Evolutionary conservation across 2,329 filamentous ascomycete species (phyloP).

Genomic region (Talaromyces pinophilus): DNA sequence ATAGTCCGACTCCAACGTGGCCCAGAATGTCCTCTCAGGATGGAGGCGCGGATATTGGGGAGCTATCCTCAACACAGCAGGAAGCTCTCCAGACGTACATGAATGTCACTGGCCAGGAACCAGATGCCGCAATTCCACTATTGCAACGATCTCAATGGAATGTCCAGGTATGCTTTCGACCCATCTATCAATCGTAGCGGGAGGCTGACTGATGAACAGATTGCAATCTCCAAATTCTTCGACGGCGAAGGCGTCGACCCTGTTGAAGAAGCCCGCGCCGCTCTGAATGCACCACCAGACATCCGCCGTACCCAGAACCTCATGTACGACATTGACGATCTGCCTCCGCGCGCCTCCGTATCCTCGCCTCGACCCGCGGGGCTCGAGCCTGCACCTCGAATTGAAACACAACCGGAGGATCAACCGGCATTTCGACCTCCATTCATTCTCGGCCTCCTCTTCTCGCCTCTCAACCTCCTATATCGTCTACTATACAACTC

Average conservation of each 20-base stretch:
- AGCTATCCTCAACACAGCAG: constrained; percentile 76
- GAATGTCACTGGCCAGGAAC: constrained; percentile 80
- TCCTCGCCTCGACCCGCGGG: constrained; percentile 37
- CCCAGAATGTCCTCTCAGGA: constrained; percentile 51
- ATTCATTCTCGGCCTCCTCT: constrained; percentile 73
- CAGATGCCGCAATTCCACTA: constrained; percentile 73
- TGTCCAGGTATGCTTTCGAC: constrained; percentile 64
- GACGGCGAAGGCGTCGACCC: constrained; percentile 88
- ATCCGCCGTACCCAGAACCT: constrained; percentile 72
- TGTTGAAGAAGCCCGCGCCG: constrained; percentile 71
- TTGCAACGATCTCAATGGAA: constrained; percentile 93
- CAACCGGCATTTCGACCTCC: constrained; percentile 70
- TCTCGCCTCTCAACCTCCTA: constrained; percentile 77
- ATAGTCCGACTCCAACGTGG: constrained; percentile 16
- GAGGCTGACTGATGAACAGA: constrained; percentile 53
- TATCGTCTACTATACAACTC: constrained; percentile 68
- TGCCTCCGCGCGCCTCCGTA: constrained; percentile 31
- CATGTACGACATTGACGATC: constrained; percentile 50
- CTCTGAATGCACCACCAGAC: constrained; percentile 63
- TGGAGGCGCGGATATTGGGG: constrained; percentile 54
- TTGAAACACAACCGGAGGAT: constrained; percentile 72
- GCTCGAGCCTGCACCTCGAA: constrained; percentile 74
- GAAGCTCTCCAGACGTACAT: constrained; percentile 84
- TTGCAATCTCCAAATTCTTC: constrained; percentile 96
- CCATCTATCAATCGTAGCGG: background rate